phyloP scores from a whole-genome alignment of 2,329 filamentous ascomycete genomes.

The Fusarium scirpi region DNA sequence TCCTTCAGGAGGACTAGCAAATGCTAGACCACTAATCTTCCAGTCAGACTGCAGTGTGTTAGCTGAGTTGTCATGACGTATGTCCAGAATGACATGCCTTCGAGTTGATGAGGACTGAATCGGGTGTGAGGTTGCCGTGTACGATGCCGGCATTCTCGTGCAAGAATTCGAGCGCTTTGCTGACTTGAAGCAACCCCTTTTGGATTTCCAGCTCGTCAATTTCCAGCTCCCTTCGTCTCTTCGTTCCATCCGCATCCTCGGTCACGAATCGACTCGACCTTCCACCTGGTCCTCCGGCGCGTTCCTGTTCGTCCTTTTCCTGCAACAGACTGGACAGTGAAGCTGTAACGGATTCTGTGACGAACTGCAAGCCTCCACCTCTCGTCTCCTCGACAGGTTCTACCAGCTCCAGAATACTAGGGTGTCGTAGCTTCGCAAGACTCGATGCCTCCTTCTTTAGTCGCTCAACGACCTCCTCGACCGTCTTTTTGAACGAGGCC shows the following conservation, averaged over 20 bases:
- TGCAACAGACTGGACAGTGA: constrained; percentile 85
- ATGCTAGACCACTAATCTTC: constrained; percentile 96
- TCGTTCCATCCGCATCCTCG: constrained; percentile 80
- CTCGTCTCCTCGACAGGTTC: constrained; percentile 96
- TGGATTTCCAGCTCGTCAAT: constrained; percentile 98
- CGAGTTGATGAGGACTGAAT: constrained; percentile 91
- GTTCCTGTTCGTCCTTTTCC: constrained; percentile 91
- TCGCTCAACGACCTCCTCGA: constrained; percentile 91
- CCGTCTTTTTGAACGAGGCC: constrained; percentile 79
- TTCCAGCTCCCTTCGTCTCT: constrained; percentile 83
- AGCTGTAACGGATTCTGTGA: constrained; percentile 89
- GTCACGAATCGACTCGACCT: constrained; percentile 83
- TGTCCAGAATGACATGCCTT: constrained; percentile 68
- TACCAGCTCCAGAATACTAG: constrained; percentile 89
- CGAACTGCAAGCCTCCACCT: constrained; percentile 92
- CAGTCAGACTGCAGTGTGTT: constrained; percentile 79
- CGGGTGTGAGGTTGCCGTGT: constrained; percentile 93
- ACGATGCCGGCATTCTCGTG: constrained; percentile 95
- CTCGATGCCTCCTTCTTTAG: constrained; percentile 92
- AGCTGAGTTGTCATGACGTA: constrained; percentile 33
- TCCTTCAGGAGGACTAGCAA: constrained; percentile 83
- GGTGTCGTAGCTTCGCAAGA: constrained; percentile 88
- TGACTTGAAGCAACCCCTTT: constrained; percentile 92
- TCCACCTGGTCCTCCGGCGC: constrained; percentile 73
- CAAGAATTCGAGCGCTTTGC: constrained; percentile 93